Evolutionary conservation across 768 basidiomycete genomes (phyloP).

Genomic region (Pluteus cervinus): DNA sequence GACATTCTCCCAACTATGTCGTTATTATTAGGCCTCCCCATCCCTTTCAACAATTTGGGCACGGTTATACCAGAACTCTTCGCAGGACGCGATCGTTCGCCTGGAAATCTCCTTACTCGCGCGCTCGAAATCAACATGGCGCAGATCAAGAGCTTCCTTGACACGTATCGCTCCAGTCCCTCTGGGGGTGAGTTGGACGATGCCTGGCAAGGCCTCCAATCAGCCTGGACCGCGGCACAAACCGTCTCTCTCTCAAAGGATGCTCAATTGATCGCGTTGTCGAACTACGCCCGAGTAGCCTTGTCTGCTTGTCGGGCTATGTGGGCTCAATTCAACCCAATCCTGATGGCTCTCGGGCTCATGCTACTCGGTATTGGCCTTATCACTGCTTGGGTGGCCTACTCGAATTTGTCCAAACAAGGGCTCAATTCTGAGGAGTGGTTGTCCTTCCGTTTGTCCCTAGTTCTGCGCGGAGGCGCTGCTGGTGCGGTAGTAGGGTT

Average conservation of each 20-base stretch:
- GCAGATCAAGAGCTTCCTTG: slow-evolving; percentile 75
- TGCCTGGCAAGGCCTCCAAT: slow-evolving; percentile 49
- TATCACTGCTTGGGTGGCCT: slow-evolving; percentile 50
- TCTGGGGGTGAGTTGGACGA: slow-evolving; percentile 71
- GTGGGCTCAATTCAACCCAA: slow-evolving; percentile 92
- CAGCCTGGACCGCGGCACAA: slow-evolving; percentile 35
- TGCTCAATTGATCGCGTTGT: slow-evolving; percentile 30
- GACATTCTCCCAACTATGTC: slow-evolving; percentile 88
- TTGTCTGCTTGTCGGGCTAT: slow-evolving; percentile 72
- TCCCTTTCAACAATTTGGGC: slow-evolving; percentile 95
- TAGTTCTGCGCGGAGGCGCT: slow-evolving; percentile 26
- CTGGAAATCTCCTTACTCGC: slow-evolving; percentile 35
- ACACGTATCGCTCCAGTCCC: slow-evolving; percentile 64
- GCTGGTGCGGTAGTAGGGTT: slow-evolving; percentile 33
- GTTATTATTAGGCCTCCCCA: slow-evolving; percentile 84
- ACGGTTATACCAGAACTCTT: slow-evolving; percentile 90
- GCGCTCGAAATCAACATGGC: slow-evolving; percentile 67
- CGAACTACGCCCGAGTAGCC: slow-evolving; percentile 54
- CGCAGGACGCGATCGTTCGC: slow-evolving; percentile 27
- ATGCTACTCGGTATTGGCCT: slow-evolving; percentile 50
- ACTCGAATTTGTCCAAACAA: slow-evolving; percentile 36
- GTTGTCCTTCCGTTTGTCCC: slow-evolving; percentile 25
- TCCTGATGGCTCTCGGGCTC: slow-evolving; percentile 73
- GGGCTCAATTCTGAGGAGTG: slow-evolving; percentile 37
- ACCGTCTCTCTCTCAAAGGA: slow-evolving; percentile 16